Base-by-base conservation (phyloP, 2,329 filamentous ascomycete species). In the Ascochyta lentis region DNA sequence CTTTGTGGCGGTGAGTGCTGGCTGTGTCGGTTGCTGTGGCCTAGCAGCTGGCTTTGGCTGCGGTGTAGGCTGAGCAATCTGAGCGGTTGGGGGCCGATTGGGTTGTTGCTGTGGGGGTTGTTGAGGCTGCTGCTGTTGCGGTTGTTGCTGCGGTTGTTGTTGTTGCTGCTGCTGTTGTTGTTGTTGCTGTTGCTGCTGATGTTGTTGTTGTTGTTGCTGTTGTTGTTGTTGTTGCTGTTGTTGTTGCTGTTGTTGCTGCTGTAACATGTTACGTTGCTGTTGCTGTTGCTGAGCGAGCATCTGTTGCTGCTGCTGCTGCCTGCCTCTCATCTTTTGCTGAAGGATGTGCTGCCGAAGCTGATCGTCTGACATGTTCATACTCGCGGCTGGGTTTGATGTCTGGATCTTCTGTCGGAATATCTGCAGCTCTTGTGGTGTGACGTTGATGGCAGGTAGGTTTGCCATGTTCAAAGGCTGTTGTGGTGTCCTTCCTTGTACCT, bases 341-440 rank as follows among this genome's bases (percentile, higher is more conserved):
- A 66, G 51, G 39, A 74, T 71, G 34, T 65, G 58, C 15, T 72
- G 61, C 8, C 67, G 66, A 16, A 69, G 43, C 40, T 69, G 66
- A 1, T 73, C 64, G 26, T 72, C 65, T 10, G 59, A 49, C 51
- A 61, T 49, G 22, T 74, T 74, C 15, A 48, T 70, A 71, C 41
- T 70, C 60, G 26, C 75, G 69, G 35, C 24, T 2, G 55, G 24
- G 8, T 63, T 57, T n/a, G 31, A 19, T n/a, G 50, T 61, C 19
- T 69, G 65, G 13, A 78, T 54, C 33, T 63, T 69, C 42, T 64
- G 60, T 33, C 79, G 74, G 57, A 77, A 72, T 19, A 60, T 59
- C 42, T 75, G 67, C 16, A 81, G 66, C 16, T 82, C 79, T 44
- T 79, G 71, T 4, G 71, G 66, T 0, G 75, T 76, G 22, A 76